Percentiles rank a stretch among this genome's conserved stretches.
These are phyloP conservation scores for Gossypium sturtianum DNA, from an alignment of 345 rosid species.

Conservation along the genomic window DNA sequence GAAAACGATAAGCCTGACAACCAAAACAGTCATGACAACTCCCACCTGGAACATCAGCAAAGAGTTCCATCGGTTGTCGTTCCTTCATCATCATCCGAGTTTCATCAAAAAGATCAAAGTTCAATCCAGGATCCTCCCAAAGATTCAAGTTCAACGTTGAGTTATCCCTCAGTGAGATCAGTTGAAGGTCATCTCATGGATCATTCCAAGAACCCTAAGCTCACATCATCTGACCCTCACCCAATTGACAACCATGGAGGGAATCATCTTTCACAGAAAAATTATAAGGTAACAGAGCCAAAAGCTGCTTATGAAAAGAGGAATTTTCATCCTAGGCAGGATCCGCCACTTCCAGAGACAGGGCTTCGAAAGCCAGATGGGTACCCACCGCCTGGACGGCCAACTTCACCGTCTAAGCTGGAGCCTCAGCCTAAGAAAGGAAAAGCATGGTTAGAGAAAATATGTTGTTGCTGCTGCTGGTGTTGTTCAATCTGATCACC, in stretches of 20 bases:
- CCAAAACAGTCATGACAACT: neutral
- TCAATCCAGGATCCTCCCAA: neutral
- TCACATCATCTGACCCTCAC: no score
- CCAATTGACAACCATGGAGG: neutral
- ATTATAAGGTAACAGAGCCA: neutral
- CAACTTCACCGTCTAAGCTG: neutral
- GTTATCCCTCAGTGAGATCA: neutral
- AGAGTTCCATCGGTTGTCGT: neutral
- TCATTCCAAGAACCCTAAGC: neutral
- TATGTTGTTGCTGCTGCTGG: neutral
- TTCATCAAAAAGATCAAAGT: neutral
- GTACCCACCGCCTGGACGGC: neutral
- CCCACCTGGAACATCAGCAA: neutral
- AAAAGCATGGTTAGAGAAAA: neutral
- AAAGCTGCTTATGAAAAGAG: neutral
- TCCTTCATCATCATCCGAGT: neutral
- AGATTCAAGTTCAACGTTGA: neutral
- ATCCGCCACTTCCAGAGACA: no score
- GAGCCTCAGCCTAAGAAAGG: neutral
- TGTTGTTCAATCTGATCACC: no score
- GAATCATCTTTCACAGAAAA: neutral
- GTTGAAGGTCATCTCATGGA: neutral
- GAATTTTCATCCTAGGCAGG: neutral
- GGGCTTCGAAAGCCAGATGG: neutral
- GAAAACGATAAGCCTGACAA: neutral